These are phyloP conservation scores for Annulohypoxylon stygium DNA, from an alignment of 495 filamentous ascomycete genomes.

Conservation along the genomic window DNA sequence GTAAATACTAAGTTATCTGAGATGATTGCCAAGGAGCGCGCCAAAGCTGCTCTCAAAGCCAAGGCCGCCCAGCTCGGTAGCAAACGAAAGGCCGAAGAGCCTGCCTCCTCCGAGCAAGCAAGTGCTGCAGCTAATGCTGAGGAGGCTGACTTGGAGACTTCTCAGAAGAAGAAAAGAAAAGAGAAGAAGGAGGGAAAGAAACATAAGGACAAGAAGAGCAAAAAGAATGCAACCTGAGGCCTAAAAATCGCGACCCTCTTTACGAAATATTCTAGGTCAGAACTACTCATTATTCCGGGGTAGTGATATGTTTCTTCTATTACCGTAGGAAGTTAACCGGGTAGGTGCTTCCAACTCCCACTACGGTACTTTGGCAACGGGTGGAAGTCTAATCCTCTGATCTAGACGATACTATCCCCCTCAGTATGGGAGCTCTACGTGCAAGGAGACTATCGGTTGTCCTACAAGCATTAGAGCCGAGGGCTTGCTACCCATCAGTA, in stretches of 20 bases:
- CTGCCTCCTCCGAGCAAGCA: constrained; percentile 39
- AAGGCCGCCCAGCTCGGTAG: constrained; percentile 53
- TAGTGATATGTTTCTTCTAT: background rate
- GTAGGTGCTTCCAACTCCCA: constrained; percentile 14
- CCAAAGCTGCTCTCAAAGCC: constrained; percentile 56
- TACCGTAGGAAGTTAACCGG: background rate
- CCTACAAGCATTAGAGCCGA: constrained; percentile 1
- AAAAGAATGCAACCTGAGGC: constrained; percentile 30
- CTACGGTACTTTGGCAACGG: background rate
- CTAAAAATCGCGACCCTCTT: background rate
- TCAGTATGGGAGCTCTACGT: background rate
- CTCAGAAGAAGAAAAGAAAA: constrained; percentile 48
- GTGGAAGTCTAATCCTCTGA: constrained; percentile 1
- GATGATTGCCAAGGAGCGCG: constrained; percentile 62
- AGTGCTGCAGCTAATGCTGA: constrained; percentile 32
- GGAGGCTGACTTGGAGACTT: constrained; percentile 39
- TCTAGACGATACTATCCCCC: background rate
- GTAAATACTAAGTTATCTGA: constrained; percentile 58
- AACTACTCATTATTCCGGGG: constrained; percentile 2
- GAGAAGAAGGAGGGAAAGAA: constrained; percentile 35
- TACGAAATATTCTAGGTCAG: background rate
- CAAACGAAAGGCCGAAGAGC: constrained; percentile 55
- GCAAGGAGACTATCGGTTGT: background rate
- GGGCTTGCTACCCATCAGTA: background rate
- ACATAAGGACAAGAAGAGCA: constrained; percentile 41